These are phyloP conservation scores for Phialophora macrospora DNA, from an alignment of 2,329 filamentous ascomycete genomes.

Conservation along the genomic window DNA sequence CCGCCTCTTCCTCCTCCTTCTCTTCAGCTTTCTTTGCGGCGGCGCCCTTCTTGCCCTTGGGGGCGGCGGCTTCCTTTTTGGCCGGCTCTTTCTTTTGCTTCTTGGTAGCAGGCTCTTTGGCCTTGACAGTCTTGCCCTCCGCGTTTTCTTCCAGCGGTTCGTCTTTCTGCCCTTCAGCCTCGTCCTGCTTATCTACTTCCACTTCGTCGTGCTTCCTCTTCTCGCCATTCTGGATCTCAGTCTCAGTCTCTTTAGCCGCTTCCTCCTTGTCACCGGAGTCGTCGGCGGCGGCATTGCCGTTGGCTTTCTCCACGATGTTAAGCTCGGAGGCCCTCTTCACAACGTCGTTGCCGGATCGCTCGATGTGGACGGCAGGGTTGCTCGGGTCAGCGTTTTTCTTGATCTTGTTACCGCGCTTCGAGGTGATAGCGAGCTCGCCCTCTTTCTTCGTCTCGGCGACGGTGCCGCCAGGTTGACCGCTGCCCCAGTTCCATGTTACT, in stretches of 20 bases:
- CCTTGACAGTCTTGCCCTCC: constrained; percentile 44
- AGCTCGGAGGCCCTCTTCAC: constrained; percentile 67
- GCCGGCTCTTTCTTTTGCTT: constrained; percentile 34
- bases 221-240: constrained; percentile 38
- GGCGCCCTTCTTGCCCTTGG: constrained; percentile 22
- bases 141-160: constrained; percentile 47
- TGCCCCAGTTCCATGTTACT: constrained; percentile 69
- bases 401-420: constrained; percentile 67
- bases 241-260: constrained; percentile 49
- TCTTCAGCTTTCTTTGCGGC: constrained; percentile 43
- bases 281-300: constrained; percentile 42
- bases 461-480: constrained; percentile 60
- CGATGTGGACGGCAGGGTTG: constrained; percentile 66
- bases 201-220: constrained; percentile 27
- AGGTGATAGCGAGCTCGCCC: constrained; percentile 65
- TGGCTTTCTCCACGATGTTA: constrained; percentile 57
- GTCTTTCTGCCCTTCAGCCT: constrained; percentile 22
- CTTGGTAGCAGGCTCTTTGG: constrained; percentile 33
- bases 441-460: constrained; percentile 62
- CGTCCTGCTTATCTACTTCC: constrained; percentile 39
- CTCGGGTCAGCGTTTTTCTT: constrained; percentile 65
- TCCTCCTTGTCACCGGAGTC: constrained; percentile 42
- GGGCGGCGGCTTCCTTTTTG: constrained; percentile 34
- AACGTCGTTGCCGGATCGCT: constrained; percentile 66
- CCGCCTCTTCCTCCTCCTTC: constrained; percentile 7